Percentiles rank a stretch among this genome's conserved stretches.
Conservation (phyloP, 1,139 yeast species). For the Saccharomyces hybrid region DNA sequence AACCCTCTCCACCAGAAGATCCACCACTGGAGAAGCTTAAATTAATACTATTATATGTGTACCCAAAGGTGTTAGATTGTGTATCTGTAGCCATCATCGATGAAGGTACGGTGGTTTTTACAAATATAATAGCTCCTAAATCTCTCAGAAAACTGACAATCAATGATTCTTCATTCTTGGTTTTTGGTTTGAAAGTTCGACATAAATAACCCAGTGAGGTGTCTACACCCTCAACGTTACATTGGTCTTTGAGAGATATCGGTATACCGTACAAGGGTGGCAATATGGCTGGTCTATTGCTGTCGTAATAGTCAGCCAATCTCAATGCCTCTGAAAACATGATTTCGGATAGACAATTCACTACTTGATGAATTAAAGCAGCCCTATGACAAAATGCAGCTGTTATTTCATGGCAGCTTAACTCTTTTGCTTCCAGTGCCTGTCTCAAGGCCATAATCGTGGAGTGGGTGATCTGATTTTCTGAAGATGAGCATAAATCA, state of each 20-base stretch:
- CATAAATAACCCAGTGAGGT: slow-evolving; percentile 41
- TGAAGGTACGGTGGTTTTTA: slow-evolving; percentile 53
- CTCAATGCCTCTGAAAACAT: slow-evolving; percentile 35
- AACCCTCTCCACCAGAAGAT: slow-evolving; percentile 57
- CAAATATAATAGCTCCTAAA: slow-evolving; percentile 48
- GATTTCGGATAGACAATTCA: slow-evolving; percentile 40
- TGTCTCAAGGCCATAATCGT: slow-evolving; percentile 25
- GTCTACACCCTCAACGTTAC: slow-evolving; percentile 41
- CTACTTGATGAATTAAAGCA: slow-evolving; percentile 49
- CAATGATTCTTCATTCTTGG: slow-evolving; percentile 34
- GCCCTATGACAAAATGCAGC: slow-evolving; percentile 51
- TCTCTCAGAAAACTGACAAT: slow-evolving; percentile 38
- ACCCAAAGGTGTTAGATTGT: slow-evolving; percentile 40
- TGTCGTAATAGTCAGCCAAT: slow-evolving; percentile 43
- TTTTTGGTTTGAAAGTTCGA: slow-evolving; percentile 31
- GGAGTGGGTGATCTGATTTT: slow-evolving; percentile 35
- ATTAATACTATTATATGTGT: slow-evolving; percentile 43
- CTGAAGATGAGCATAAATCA: slow-evolving; percentile 26
- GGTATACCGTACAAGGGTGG: slow-evolving; percentile 69
- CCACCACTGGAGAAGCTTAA: slow-evolving; percentile 45
- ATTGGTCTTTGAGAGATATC: slow-evolving; percentile 49
- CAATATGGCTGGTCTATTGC: slow-evolving; percentile 31
- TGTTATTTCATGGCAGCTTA: slow-evolving; percentile 39
- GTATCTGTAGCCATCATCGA: slow-evolving; percentile 51
- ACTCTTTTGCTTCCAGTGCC: slow-evolving; percentile 26